Evolutionary conservation across 805 yeast genomes (phyloP), one percentile per base, ranked within the genome.

Genomic region (Hanseniaspora hatyaiensis): DNA sequence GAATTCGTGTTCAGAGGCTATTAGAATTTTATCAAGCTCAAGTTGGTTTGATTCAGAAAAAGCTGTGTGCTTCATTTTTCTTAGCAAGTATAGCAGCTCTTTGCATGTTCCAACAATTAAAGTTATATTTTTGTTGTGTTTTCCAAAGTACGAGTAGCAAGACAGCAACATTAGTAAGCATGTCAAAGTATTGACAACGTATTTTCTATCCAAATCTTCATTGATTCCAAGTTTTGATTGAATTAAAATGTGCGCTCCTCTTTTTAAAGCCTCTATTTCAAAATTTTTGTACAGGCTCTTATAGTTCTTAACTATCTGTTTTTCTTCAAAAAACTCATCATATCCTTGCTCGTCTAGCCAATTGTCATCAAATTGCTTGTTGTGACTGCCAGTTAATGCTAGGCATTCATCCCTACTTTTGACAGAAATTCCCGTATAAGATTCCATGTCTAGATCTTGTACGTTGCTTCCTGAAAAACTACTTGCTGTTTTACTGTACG

Each of bases 291-390:
- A 43, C 4, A 20, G 24, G 6, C 22, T 30, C 19, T 31, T 29
- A 15, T 22, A 43, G 8, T 36, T 28, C 24, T 30, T 34, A 4
- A 43, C 26, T 12, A 43, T 38, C 13, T 34, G 26, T 29, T 28
- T 34, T 29, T 43, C 47, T 6, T 36, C 47, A 23, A 43, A 26
- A 5, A 43, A 43, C 15, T 37, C 40, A 26, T 37, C 40, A 37
- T 15, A 37, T 22, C 40, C 40, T 8, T 37, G 24, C 3, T 18
- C 15, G 11, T 37, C 40, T 18, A 37, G 9, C 40, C 40, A 37
- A 5, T 15, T 8, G 6, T 37, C 40, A 37, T 37, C 15, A n/a
- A 16, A 37, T n/a, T 24, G 6, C 20, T 23, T 37, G 4, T 15
- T 26, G 32, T 26, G 11, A 15, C 40, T n/a, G 24, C 18, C 8